Evolutionary conservation across 164 flowering plant genomes (phyloP), one percentile per base, ranked within the genome.

Genomic region (Dillenia turbinata): DNA sequence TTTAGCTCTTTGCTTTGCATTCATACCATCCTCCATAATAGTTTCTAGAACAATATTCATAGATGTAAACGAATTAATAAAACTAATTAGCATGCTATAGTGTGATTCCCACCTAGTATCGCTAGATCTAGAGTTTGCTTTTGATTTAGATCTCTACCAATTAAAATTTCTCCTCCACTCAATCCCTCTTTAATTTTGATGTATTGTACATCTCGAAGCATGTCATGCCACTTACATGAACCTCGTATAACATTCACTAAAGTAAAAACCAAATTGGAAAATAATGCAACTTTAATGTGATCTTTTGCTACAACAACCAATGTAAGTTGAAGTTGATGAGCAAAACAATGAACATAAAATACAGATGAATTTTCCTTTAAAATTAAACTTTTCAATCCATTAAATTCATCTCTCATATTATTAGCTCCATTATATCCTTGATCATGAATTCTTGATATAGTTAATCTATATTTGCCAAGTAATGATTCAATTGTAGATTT

Each of bases 401-500:
- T 53, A 6, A 58, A 72, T 33, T 72, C 71, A 43, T 64, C 57
- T 61, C 33, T 44, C 67, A 71, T 67, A 49, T 71, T 67, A 43
- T 65, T 71, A 5, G 68, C 61, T 22, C 68, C 55, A 68, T 64
- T 68, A 57, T 72, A 72, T 10, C 71, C 71, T 64, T 72, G 62
- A 10, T 17, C 40, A 43, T 49, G 33, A 26, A 65, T 9, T 19
- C 44, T 65, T 11, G 47, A 10, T 5, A 57, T 40, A 22, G 49
- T 55, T 45, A 63, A 54, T 14, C 53, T 24, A 55, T 54, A 44
- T 1, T 26, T 26, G 33, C 33, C 33, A 26, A 26, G 33, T 5
- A 26, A 26, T 26, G 33, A 26, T 26, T 26, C 33, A 26, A 26
- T 26, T 26, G 33, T 5, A 26, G 33, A 26, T 5, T 26, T 26